Evolutionary conservation across 169 alveolate species (phyloP).

Genomic region (Amoebophrya sp.): DNA sequence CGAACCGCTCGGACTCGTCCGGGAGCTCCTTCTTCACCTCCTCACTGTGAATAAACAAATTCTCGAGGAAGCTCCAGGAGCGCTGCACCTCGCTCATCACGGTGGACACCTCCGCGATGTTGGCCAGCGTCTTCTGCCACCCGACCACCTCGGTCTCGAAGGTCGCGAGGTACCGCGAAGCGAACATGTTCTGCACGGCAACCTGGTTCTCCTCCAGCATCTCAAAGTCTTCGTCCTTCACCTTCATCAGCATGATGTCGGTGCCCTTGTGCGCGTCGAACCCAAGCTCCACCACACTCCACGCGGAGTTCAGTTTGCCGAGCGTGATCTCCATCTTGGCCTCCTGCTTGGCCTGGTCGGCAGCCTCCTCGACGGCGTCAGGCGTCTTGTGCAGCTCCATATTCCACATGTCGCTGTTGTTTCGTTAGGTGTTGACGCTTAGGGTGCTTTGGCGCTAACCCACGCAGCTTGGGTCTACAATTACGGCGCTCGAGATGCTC

Average conservation of each 20-base stretch:
- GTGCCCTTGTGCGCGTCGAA: conserved; percentile 67
- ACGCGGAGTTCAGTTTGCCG: conserved; percentile 63
- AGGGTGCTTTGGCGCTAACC: no score
- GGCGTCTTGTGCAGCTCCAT: conserved; percentile 67
- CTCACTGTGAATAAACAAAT: conserved; percentile 83
- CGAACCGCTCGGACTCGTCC: conserved; percentile 78
- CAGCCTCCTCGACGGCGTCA: conserved; percentile 82
- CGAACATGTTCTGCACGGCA: conserved; percentile 79
- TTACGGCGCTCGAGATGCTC: no score
- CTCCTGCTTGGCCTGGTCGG: conserved; percentile 86
- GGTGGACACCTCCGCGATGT: conserved; percentile 74
- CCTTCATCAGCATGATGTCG: conserved; percentile 65
- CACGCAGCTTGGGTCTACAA: no score
- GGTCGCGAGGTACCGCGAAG: conserved; percentile 76
- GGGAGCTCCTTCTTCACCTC: conserved; percentile 95
- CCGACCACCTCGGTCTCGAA: conserved; percentile 72
- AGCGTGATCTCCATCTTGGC: conserved; percentile 80
- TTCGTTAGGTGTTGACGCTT: no score
- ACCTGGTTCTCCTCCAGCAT: conserved; percentile 86
- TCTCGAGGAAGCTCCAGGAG: conserved; percentile 90
- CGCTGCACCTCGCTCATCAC: conserved; percentile 83
- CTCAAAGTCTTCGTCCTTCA: conserved; percentile 83
- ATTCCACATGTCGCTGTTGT: conserved; percentile 68
- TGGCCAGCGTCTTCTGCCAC: conserved; percentile 84
- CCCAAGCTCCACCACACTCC: conserved; percentile 71